Percentiles rank a stretch among this genome's conserved stretches.
phyloP scores from a whole-genome alignment of 148 eudicot species.

The Arctostaphylos glauca region DNA sequence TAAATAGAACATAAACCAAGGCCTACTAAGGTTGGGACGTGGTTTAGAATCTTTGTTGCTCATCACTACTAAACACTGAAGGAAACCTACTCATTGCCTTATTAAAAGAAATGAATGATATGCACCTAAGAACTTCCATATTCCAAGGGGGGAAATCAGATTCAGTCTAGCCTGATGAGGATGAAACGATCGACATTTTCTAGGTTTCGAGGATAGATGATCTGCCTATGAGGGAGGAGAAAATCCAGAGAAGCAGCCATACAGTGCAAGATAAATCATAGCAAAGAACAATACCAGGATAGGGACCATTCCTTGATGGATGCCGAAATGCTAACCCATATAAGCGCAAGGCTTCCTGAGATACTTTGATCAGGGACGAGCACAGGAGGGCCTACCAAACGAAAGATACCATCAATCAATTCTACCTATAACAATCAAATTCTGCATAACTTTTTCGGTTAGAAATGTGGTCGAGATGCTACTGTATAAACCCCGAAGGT shows the following conservation, averaged over 20 bases:
- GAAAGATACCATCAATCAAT: not conserved
- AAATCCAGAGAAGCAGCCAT: too few species aligned
- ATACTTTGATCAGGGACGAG: not conserved
- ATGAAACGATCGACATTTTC: too few species aligned
- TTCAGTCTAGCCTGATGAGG: not conserved
- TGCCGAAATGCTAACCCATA: too few species aligned
- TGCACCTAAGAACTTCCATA: not conserved
- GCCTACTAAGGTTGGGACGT: not conserved
- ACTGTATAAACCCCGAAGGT: too few species aligned
- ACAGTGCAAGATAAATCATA: too few species aligned
- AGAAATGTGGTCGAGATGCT: not conserved
- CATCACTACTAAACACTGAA: not conserved
- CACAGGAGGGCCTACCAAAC: not conserved
- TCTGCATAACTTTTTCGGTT: not conserved
- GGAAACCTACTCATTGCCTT: not conserved
- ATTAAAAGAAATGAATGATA: not conserved
- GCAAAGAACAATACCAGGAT: too few species aligned
- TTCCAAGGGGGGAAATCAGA: not conserved
- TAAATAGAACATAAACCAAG: not conserved
- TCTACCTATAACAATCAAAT: not conserved
- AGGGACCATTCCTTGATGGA: too few species aligned
- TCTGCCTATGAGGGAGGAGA: too few species aligned
- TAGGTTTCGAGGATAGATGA: too few species aligned
- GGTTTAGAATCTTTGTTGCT: not conserved
- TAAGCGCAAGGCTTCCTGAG: too few species aligned